Percentiles rank a stretch among this genome's conserved stretches.
Evolutionary conservation across 192 early-diverging fungal species (phyloP).

Genomic region (Backusella morwellensis): DNA sequence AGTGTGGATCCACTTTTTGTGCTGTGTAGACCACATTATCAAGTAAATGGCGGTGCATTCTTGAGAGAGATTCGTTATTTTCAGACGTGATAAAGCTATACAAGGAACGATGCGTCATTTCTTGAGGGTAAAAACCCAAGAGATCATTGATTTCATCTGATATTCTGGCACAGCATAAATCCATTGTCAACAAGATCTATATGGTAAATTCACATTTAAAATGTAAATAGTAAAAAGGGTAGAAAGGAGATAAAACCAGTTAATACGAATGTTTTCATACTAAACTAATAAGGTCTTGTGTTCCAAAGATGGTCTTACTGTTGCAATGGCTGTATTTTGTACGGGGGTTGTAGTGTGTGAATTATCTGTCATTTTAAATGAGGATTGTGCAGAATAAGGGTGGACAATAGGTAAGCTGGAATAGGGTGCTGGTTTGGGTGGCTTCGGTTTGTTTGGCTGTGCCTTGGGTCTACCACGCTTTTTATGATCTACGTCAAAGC

Average conservation of each 20-base stretch:
- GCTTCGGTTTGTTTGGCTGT: slow-evolving; percentile 20
- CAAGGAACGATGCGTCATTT: slow-evolving; percentile 47
- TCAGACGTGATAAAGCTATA: slow-evolving; percentile 37
- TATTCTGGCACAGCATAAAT: slow-evolving; percentile 44
- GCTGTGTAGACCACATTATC: slow-evolving; percentile 36
- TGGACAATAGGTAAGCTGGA: neutral
- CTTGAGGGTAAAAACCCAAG: slow-evolving; percentile 51
- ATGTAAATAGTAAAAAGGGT: neutral
- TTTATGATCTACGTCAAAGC: slow-evolving; percentile 83
- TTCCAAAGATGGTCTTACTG: neutral
- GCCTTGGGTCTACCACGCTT: slow-evolving; percentile 78
- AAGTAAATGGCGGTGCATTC: slow-evolving; percentile 31
- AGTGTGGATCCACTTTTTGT: slow-evolving; percentile 24
- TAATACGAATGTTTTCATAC: neutral
- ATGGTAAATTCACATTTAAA: neutral
- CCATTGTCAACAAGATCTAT: slow-evolving; percentile 43
- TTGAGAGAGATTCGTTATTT: slow-evolving; percentile 32
- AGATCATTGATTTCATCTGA: slow-evolving; percentile 47
- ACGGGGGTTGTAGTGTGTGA: neutral
- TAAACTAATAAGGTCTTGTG: neutral
- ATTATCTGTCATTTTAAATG: neutral
- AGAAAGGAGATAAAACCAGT: neutral
- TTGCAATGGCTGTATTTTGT: neutral
- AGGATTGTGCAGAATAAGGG: neutral
- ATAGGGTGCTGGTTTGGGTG: neutral